These are phyloP conservation scores for Linum usitatissimum DNA, from an alignment of 345 rosid genomes.

Conservation along the genomic window DNA sequence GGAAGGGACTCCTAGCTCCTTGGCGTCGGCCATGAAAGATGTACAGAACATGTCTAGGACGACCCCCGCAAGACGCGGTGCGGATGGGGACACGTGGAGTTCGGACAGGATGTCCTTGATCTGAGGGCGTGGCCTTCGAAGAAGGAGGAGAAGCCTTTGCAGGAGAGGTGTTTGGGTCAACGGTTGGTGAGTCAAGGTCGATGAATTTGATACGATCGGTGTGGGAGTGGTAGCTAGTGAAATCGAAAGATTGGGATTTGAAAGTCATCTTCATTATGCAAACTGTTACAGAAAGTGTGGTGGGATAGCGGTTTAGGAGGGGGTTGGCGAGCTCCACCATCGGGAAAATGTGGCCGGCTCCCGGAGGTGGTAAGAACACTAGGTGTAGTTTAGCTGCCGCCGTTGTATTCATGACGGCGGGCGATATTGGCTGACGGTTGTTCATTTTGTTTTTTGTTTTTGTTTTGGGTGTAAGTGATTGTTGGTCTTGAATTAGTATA, in stretches of 20 bases:
- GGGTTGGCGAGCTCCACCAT: neutral
- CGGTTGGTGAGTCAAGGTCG: neutral
- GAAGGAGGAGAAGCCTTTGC: neutral
- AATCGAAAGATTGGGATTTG: neutral
- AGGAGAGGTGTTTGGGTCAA: neutral
- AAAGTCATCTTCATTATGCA: neutral
- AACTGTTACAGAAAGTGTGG: neutral
- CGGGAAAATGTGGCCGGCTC: neutral
- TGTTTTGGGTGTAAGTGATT: too few relatives aligned
- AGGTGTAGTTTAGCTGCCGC: neutral
- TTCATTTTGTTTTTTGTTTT: too few relatives aligned
- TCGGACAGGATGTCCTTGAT: neutral
- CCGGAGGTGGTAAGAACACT: neutral
- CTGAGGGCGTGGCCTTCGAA: neutral
- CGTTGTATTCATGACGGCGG: neutral
- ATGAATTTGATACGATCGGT: neutral
- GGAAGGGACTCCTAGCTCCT: constrained; percentile 13
- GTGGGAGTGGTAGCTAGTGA: neutral
- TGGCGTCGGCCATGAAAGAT: constrained; percentile 13
- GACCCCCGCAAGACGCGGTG: constrained; percentile 5
- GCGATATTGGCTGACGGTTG: neutral
- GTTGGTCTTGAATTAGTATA: too few relatives aligned
- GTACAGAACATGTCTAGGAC: constrained; percentile 15
- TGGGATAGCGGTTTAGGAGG: neutral
- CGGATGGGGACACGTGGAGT: neutral